Base-by-base conservation (phyloP, 1,139 yeast genomes). In the Yamadazyma membranifaciens region DNA sequence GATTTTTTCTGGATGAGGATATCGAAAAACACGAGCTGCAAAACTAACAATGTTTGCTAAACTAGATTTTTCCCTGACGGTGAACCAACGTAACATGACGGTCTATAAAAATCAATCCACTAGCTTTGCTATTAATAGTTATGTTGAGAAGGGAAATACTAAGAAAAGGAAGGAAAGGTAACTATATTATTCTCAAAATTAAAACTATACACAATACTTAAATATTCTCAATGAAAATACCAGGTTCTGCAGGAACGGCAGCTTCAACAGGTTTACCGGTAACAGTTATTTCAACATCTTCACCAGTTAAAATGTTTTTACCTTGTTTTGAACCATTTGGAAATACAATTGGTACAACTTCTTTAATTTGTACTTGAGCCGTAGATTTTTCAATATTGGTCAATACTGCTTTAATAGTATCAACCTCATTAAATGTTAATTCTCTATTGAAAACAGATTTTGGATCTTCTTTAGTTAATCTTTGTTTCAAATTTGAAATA, bases 211-310 rank as follows among this genome's bases (percentile, higher is more conserved):
- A 20, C 24, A 20, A 20, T 4, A 33, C 13, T 22, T 40, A 36
- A 16, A 78, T 59, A 59, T 91, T 91, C 54, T 69, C 78, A 54
- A 92, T 75, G 52, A 81, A 64, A 55, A 92, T 81, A 57, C 96
- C 96, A 33, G 98, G 98, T 54, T 79, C 78, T 46, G 98, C 98
- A 39, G 98, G 98, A 45, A 87, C 82, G 29, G 98, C 94, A 48
- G 77, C 76, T 47, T 87, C 95, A 45, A 87, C 73, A 43, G 81
- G 78, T 74, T 87, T 89, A 43, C 84, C 80, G 43, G 76, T 70
- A 45, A 78, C 69, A 24, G 66, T 58, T 49, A 89, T 74, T 49
- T 76, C 86, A 42, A 83, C 84, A 42, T 78, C 80, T 59, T 81
- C 85, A 38, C 87, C 92, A 37, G 92, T 78, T 36, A 78, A 52